phyloP scores from a whole-genome alignment of 2,329 filamentous ascomycete species.

The Exophiala dermatitidis region DNA sequence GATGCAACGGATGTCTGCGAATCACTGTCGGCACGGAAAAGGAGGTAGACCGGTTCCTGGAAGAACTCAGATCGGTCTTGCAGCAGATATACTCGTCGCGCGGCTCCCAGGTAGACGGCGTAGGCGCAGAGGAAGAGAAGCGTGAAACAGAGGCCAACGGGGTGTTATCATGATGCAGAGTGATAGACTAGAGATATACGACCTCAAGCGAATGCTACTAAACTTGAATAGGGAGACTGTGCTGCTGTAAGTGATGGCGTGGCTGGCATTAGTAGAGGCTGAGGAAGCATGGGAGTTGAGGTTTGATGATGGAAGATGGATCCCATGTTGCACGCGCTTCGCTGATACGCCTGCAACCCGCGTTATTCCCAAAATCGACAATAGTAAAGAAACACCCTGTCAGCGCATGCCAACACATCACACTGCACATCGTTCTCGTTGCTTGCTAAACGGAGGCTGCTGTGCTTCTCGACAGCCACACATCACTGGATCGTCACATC shows the following conservation, averaged over 20 bases:
- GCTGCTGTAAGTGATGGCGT: too few species aligned
- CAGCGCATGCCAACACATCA: constrained; percentile 17
- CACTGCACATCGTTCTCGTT: neutral
- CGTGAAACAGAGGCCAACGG: constrained; percentile 37
- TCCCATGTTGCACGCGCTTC: too few species aligned
- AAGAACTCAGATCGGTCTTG: constrained; percentile 54
- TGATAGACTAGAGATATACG: neutral
- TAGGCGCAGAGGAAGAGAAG: constrained; percentile 41
- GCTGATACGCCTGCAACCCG: neutral
- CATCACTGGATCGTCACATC: neutral
- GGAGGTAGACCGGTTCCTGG: constrained; percentile 73
- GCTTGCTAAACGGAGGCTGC: neutral
- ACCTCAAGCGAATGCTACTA: neutral
- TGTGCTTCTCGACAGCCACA: neutral
- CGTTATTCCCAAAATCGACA: constrained; percentile 19
- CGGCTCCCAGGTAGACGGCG: constrained; percentile 31
- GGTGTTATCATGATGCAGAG: constrained; percentile 38
- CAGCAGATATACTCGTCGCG: constrained; percentile 40
- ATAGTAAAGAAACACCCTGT: constrained; percentile 18
- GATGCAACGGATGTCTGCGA: constrained; percentile 79
- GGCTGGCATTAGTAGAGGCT: too few species aligned
- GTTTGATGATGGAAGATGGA: neutral
- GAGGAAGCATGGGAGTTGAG: too few species aligned
- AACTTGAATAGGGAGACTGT: too few species aligned
- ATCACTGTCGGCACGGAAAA: constrained; percentile 87